These are phyloP conservation scores for Leccinum ochraceum DNA, from an alignment of 768 basidiomycete species.

Conservation along the genomic window DNA sequence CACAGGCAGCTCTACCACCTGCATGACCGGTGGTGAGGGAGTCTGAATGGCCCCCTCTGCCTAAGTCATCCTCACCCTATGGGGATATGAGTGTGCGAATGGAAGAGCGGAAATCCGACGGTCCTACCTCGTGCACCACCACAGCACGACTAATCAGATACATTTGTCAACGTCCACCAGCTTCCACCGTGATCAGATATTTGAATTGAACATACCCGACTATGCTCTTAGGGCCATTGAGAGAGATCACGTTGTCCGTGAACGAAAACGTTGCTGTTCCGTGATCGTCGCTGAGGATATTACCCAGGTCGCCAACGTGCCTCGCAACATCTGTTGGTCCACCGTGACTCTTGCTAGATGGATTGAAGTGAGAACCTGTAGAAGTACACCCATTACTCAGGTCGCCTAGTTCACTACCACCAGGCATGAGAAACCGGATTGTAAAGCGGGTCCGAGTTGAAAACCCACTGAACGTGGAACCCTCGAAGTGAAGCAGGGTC, in stretches of 20 bases:
- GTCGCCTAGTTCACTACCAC: constrained; percentile 51
- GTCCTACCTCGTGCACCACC: constrained; percentile 67
- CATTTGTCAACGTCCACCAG: constrained; percentile 8
- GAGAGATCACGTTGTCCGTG: constrained; percentile 58
- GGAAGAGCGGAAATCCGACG: constrained; percentile 1
- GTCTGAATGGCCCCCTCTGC: constrained; percentile 65
- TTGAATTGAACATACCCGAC: constrained; percentile 53
- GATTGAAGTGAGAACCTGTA: constrained; percentile 80
- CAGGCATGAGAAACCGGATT: constrained; percentile 21
- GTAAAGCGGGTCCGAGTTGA: not conserved
- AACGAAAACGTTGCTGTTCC: constrained; percentile 62
- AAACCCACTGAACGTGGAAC: constrained; percentile 78
- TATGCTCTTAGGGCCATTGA: constrained; percentile 68
- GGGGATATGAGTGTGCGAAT: constrained; percentile 10
- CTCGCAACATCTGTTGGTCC: constrained; percentile 53
- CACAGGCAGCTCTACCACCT: constrained; percentile 75
- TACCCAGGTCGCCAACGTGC: constrained; percentile 79
- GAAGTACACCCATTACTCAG: constrained; percentile 64
- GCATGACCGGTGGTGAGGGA: constrained; percentile 81
- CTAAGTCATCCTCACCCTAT: constrained; percentile 78
- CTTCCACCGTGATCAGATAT: not conserved
- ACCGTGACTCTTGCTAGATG: constrained; percentile 63
- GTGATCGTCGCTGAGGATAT: constrained; percentile 59
- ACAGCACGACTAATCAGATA: constrained; percentile 54
- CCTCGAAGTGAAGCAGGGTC: constrained; percentile 61